Conservation (phyloP, 768 basidiomycete genomes). For the Antrodiella citrinella region DNA sequence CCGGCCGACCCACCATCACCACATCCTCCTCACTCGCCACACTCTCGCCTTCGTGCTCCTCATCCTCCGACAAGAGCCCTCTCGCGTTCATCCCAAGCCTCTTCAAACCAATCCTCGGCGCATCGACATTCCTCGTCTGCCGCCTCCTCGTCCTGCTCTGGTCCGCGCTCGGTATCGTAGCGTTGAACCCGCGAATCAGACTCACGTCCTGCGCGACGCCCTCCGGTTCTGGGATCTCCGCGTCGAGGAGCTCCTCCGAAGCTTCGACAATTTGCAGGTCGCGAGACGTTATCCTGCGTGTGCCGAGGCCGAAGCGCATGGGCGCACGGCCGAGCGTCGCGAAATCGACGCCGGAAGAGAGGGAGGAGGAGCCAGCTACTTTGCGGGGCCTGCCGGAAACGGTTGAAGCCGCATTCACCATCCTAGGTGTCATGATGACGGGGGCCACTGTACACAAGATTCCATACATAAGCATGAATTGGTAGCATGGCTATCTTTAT, state of each 20-base stretch:
- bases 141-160: slow-evolving; percentile 67
- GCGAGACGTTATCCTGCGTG: slow-evolving; percentile 67
- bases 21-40: slow-evolving; percentile 70
- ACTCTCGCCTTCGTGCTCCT: slow-evolving; percentile 46
- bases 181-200: slow-evolving; percentile 85
- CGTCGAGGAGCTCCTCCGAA: slow-evolving; percentile 63
- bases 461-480: not conserved
- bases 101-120: slow-evolving; percentile 70
- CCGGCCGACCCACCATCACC: slow-evolving; percentile 46
- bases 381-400: slow-evolving; percentile 43
- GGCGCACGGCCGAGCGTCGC: slow-evolving; percentile 76
- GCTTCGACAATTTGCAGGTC: slow-evolving; percentile 82
- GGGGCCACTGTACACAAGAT: slow-evolving; percentile 55
- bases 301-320: slow-evolving; percentile 54
- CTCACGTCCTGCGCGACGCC: slow-evolving; percentile 69
- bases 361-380: slow-evolving; percentile 26
- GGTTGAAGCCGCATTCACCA: slow-evolving; percentile 67
- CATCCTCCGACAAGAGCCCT: slow-evolving; percentile 52
- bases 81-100: slow-evolving; percentile 71
- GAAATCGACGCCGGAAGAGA: slow-evolving; percentile 53
- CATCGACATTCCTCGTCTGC: slow-evolving; percentile 73
- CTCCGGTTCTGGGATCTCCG: slow-evolving; percentile 66
- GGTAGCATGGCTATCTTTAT: slow-evolving; percentile 4
- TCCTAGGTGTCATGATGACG: slow-evolving; percentile 82
- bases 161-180: slow-evolving; percentile 88